Evolutionary conservation across 108 stramenopile species (phyloP).

Genomic region (Cyclotella baltica): DNA sequence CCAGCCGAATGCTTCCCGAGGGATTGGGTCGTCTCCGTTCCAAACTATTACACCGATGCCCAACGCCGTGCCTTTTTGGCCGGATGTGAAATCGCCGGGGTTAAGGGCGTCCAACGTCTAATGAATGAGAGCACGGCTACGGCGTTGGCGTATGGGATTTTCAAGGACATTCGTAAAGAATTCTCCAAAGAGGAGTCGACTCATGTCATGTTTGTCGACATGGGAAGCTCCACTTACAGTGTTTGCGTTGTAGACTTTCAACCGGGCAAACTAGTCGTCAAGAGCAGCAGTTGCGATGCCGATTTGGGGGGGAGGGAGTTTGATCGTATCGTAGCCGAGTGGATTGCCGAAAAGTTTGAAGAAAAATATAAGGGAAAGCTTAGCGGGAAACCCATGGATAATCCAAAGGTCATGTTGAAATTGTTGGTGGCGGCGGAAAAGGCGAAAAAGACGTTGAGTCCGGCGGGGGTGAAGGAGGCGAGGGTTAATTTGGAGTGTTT

Average conservation of each 20-base stretch:
- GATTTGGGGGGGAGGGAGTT: slow-evolving; percentile 95
- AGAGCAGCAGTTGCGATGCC: slow-evolving; percentile 79
- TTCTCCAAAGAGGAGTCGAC: slow-evolving; percentile 82
- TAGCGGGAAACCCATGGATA: slow-evolving; percentile 76
- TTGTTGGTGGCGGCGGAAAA: slow-evolving; percentile 94
- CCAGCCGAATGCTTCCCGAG: slow-evolving; percentile 69
- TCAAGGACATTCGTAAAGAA: slow-evolving; percentile 94
- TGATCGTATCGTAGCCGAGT: slow-evolving; percentile 89
- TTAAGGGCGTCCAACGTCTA: slow-evolving; percentile 89
- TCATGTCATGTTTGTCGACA: slow-evolving; percentile 93
- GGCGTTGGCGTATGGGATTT: slow-evolving; percentile 99
- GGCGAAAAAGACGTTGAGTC: slow-evolving; percentile 98
- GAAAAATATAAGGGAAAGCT: slow-evolving; percentile 86
- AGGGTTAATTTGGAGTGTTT: slow-evolving; percentile 93
- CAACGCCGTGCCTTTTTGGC: slow-evolving; percentile 91
- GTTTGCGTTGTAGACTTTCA: slow-evolving; percentile 93
- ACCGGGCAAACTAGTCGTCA: slow-evolving; percentile 91
- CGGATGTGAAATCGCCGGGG: slow-evolving; percentile 92
- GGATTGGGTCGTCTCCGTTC: slow-evolving; percentile 95
- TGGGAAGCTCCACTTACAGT: slow-evolving; percentile 92
- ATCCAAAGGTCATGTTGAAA: slow-evolving; percentile 93
- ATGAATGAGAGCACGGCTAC: slow-evolving; percentile 97
- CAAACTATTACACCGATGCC: slow-evolving; percentile 94
- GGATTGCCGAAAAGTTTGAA: slow-evolving; percentile 90
- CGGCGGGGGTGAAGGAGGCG: slow-evolving; percentile 95